Base-by-base conservation (phyloP, 208 protist genomes). In the Crithidia acanthocephali region DNA sequence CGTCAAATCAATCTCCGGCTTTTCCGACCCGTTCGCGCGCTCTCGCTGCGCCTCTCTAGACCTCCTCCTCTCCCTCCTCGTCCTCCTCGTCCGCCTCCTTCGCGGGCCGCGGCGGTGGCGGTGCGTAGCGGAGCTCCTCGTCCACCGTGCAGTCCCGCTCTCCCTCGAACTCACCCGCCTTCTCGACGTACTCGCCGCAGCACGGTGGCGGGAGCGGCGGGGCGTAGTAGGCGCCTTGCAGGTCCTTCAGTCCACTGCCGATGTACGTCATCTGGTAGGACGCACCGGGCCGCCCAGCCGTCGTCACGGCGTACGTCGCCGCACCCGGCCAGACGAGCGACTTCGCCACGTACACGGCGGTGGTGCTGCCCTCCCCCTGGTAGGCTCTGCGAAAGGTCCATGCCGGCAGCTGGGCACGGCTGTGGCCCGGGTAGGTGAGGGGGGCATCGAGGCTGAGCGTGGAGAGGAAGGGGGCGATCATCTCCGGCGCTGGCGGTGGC, bases 361-460 rank as follows among this genome's bases (percentile, higher is more conserved):
- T 80, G 13, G 76, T 74, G 78, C 83, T 90, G 68, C 86, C 90
- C 71, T 95, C 89, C 55, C 87, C 84, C 59, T 85, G 82, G 68
- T 88, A 92, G 27, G 80, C 92, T 72, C 90, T 91, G 67, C 92
- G 88, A 68, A 98, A 93, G 40, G 79, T 90, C 94, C 94, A 98
- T 40, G 91, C 80, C 25, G 83, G 78, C 51, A 97, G 73, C 62
- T 84, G 76, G 47, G 75, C 66, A 72, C 87, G 87, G 75, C 85
- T 93, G 82, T 97, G 92, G 0, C 85, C 86, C 3, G 82, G 76
- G 71, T 90, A 96, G 37, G 62, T 65, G 23, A 97, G 77, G 16
- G 85, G 35, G 20, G 77, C 83, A 60, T 97, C 94, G 40, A 85
- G 74, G 63, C 83, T 88, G 35, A 97, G 35, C 25, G 90, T 80